phyloP scores from a whole-genome alignment of 2,329 filamentous ascomycete species.

The Verticillium nubilum region DNA sequence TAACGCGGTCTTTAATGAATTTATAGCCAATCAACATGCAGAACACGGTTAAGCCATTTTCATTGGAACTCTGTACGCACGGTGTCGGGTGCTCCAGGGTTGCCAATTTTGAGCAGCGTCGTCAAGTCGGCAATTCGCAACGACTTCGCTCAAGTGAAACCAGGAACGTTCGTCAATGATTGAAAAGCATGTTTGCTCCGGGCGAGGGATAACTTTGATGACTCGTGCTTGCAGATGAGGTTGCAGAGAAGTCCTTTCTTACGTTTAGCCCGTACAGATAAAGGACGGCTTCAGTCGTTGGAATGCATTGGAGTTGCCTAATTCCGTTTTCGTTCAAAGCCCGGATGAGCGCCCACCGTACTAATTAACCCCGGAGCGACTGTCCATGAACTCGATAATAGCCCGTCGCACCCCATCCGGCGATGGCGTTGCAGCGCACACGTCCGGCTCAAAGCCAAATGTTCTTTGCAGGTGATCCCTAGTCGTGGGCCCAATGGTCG shows the following conservation, averaged over 20 bases:
- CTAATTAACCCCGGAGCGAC: neutral
- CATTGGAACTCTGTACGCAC: neutral
- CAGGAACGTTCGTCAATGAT: too few species aligned
- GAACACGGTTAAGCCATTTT: neutral
- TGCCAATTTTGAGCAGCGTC: too few species aligned
- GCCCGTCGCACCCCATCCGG: slow-evolving; percentile 71
- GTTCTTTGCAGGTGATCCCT: slow-evolving; percentile 61
- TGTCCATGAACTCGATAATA: slow-evolving; percentile 46
- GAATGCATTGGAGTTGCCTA: neutral
- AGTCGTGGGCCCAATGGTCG: slow-evolving; percentile 92
- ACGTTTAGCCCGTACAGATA: too few species aligned
- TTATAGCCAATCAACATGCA: slow-evolving; percentile 4
- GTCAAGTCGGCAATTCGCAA: too few species aligned
- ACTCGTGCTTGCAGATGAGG: too few species aligned
- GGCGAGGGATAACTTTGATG: too few species aligned
- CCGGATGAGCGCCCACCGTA: neutral
- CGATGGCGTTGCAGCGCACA: slow-evolving; percentile 77
- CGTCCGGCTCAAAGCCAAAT: slow-evolving; percentile 66
- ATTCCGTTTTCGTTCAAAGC: neutral
- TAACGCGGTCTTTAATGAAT: neutral
- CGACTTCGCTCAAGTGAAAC: too few species aligned
- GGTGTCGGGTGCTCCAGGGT: neutral
- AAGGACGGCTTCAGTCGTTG: neutral
- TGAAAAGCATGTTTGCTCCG: too few species aligned
- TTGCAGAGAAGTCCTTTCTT: too few species aligned